Evolutionary conservation across 805 yeast genomes (phyloP), one percentile per base, ranked within the genome.

Genomic region (Saccharomycopsis schoenii): DNA sequence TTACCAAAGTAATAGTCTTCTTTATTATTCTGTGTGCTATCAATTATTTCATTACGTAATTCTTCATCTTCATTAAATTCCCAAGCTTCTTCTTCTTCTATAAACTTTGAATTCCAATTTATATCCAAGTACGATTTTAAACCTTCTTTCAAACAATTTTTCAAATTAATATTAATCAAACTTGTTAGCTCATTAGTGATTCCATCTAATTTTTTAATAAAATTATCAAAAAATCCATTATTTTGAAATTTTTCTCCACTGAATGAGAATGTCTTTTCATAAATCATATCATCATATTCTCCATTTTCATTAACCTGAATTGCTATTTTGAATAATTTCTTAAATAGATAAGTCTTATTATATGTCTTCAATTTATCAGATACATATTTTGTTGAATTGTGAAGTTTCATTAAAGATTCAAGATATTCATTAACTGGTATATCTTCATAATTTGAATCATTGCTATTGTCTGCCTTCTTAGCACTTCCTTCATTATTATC

Each of bases 371-470:
- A 52, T 34, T 59, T 59, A 19, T 47, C 40, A 14, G 57, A 19
- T 11, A 59, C 54, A 34, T 59, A 59, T 50, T 56, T 59, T 10
- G 51, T 40, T 19, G 61, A 59, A 36, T 58, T 56, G 42, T 59
- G 57, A 15, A 59, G 52, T 9, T 24, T 47, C 52, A 47, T 47
- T 24, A 47, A 47, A 2, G 52, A 47, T 25, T 47, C 34, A 47
- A 47, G 52, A 47, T 47, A 47, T 24, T 47, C 34, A 47, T 47
- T 47, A 24, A 21, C 52, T 24, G 52, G 52, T 21, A 47, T 19
- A 47, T 52, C 39, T n/a, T 29, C 41, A 36, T 34, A 52, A 34
- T 52, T 17, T n/a, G 21, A 8, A 9, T 17, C 19, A 21, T 52
- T 17, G 10, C 37, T 12, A 56, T 42, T 9, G 29, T 19, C 39